A percentile compares a stretch with the other conserved stretches of the same genome.
phyloP scores from a whole-genome alignment of 208 protist genomes.

The Acanthamoeba culbertsoni region DNA sequence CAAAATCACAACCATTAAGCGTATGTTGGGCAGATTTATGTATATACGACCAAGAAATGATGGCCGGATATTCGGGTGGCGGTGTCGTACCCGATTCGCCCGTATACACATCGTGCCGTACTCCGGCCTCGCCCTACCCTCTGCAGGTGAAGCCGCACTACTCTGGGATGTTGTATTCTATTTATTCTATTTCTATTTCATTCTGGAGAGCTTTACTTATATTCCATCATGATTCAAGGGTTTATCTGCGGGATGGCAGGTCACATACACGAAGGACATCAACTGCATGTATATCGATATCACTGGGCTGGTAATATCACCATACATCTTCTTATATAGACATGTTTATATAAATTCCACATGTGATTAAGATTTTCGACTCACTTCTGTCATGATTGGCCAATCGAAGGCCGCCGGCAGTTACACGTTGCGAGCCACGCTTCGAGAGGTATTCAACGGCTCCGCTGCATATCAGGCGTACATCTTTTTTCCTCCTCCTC shows the following conservation, averaged over 20 bases:
- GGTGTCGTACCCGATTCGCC: background rate
- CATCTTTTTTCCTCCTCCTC: background rate
- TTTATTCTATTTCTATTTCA: too few relatives aligned
- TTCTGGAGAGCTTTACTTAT: too few relatives aligned
- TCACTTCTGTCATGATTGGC: too few relatives aligned
- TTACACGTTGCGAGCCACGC: background rate
- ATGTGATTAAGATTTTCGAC: too few relatives aligned
- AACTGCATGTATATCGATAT: slow-evolving; percentile 27
- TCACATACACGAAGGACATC: background rate
- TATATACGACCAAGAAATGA: background rate
- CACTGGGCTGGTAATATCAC: background rate
- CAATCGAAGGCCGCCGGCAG: background rate
- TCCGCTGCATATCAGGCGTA: background rate
- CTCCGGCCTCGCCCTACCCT: background rate
- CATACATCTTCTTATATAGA: background rate
- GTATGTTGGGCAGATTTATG: background rate
- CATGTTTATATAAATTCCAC: background rate
- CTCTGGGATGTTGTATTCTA: too few relatives aligned
- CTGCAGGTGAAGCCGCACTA: background rate
- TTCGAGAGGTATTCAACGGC: background rate
- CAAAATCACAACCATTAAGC: too few relatives aligned
- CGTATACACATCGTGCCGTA: background rate
- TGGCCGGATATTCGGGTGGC: background rate
- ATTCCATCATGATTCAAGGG: too few relatives aligned
- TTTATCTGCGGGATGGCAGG: background rate